These are phyloP conservation scores for Saturnispora besseyi DNA, from an alignment of 805 yeast species.

Conservation along the genomic window DNA sequence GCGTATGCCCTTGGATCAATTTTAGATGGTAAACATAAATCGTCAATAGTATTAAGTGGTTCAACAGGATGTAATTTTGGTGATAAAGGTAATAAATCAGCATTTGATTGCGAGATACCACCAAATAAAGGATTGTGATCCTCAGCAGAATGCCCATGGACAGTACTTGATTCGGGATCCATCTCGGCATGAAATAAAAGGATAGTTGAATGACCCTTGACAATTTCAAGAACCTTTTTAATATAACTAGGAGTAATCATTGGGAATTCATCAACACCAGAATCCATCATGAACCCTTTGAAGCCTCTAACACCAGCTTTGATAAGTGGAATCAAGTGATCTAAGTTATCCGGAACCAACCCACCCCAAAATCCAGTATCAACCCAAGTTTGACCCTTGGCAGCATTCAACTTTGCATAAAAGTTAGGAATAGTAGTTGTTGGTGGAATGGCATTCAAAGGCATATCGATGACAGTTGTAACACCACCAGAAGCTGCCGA, in stretches of 20 bases:
- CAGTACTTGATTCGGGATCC: conserved; percentile 26
- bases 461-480: conserved; percentile 94
- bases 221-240: conserved; percentile 51
- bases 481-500: conserved; percentile 96
- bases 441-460: conserved; percentile 91
- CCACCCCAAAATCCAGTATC: conserved; percentile 98
- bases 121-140: background rate
- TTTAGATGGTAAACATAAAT: conserved; percentile 16
- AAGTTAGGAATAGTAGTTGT: conserved; percentile 79
- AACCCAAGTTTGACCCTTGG: conserved; percentile 77
- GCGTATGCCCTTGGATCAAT: conserved; percentile 56
- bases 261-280: conserved; percentile 96
- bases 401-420: conserved; percentile 67
- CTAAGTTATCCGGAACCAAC: conserved; percentile 67
- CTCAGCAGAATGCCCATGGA: background rate
- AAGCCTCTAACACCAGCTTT: conserved; percentile 88
- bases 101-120: conserved; percentile 40
- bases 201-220: conserved; percentile 57
- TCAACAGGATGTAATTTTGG: conserved; percentile 51
- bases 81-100: conserved; percentile 44
- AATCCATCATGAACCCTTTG: conserved; percentile 85
- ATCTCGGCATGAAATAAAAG: conserved; percentile 92
- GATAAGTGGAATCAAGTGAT: conserved; percentile 65
- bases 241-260: conserved; percentile 62
- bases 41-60: conserved; percentile 32